phyloP scores from a whole-genome alignment of 805 yeast species.

The Maudiozyma bulderi region DNA sequence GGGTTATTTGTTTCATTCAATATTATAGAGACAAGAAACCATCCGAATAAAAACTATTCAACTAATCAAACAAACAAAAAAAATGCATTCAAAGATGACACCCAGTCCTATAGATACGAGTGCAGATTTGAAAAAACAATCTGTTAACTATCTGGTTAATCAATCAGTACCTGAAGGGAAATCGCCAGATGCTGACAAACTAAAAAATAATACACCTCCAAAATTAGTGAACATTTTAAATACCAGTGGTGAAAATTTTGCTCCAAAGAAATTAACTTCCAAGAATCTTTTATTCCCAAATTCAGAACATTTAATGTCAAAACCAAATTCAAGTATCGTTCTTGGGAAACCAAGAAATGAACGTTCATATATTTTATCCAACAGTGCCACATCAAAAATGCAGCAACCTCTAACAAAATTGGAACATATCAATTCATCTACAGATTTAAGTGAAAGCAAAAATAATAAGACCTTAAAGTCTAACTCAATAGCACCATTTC shows the following conservation, averaged over 20 bases:
- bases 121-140: background rate
- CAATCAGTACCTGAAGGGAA: background rate
- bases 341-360: background rate
- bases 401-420: background rate
- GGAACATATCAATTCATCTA: background rate
- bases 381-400: background rate
- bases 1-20: too few species aligned
- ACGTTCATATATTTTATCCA: background rate
- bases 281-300: background rate
- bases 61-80: background rate
- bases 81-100: background rate
- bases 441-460: background rate
- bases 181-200: too few species aligned
- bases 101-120: background rate
- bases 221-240: background rate
- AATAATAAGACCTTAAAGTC: background rate
- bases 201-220: background rate
- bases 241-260: background rate
- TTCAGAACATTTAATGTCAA: background rate
- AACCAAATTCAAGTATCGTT: background rate
- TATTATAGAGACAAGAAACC: too few species aligned
- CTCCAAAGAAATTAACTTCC: background rate
- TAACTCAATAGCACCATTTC: background rate
- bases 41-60: background rate
- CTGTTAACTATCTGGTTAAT: slow-evolving; percentile 1